A percentile compares a stretch with the other conserved stretches of the same genome.
These are phyloP conservation scores for Pleodorina starrii DNA, from an alignment of 139 green algal species.

Conservation along the genomic window DNA sequence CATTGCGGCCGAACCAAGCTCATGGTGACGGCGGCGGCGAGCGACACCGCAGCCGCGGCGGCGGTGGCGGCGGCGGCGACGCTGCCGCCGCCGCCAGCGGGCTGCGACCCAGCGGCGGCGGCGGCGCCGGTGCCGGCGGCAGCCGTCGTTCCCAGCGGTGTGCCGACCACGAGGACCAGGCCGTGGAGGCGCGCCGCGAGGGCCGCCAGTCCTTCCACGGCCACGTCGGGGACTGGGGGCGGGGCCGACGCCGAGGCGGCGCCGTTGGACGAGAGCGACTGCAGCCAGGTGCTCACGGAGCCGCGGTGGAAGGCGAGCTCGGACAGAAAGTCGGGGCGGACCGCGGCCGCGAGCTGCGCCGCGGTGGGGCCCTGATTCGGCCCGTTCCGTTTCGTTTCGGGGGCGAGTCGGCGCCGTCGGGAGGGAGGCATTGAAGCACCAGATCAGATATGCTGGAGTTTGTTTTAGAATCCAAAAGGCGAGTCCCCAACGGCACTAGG, in stretches of 20 bases:
- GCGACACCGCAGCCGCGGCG: neutral
- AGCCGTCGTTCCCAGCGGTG: no score
- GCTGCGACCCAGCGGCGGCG: neutral
- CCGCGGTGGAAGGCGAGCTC: constrained; percentile 31
- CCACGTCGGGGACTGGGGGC: neutral
- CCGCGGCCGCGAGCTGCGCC: no score
- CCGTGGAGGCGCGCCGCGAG: constrained; percentile 14
- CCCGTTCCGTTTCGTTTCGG: no score
- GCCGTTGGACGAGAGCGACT: neutral
- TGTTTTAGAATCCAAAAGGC: no score
- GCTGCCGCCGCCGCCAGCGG: neutral
- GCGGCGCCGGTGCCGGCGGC: no score
- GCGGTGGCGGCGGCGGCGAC: neutral
- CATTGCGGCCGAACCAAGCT: neutral
- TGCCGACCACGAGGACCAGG: neutral
- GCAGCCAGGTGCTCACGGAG: constrained; percentile 6
- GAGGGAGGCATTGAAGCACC: no score
- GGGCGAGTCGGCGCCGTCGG: no score
- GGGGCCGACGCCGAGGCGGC: neutral
- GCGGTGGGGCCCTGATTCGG: no score
- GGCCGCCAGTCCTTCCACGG: neutral
- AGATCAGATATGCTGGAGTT: no score
- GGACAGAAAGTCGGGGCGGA: neutral
- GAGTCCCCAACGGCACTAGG: no score
- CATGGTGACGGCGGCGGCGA: neutral